Evolutionary conservation across 2,329 filamentous ascomycete species (phyloP).

Genomic region (Colletotrichum tabaci): DNA sequence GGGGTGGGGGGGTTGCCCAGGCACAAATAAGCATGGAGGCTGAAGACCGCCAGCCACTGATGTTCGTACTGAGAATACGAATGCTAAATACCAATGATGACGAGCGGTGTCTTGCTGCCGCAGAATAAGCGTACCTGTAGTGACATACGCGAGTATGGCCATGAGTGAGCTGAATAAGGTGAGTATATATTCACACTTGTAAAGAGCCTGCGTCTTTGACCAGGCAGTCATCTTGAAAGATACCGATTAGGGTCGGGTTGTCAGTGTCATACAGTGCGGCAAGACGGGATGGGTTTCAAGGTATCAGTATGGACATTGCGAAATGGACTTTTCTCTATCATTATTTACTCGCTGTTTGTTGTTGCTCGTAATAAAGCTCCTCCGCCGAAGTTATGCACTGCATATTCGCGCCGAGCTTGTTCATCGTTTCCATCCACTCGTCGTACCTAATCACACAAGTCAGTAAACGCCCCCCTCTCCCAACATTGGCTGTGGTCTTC

Average conservation of each 20-base stretch:
- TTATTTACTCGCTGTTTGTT: slow-evolving; percentile 43
- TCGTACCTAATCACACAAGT: slow-evolving; percentile 69
- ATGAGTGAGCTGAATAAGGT: neutral
- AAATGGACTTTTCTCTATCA: neutral
- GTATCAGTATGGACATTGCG: neutral
- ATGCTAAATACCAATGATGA: neutral
- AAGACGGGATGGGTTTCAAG: neutral
- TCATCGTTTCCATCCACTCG: slow-evolving; percentile 94
- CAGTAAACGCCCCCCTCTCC: neutral
- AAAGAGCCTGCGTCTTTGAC: neutral
- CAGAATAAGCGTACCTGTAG: neutral
- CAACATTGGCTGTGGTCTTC: accelerated
- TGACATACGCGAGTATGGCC: neutral
- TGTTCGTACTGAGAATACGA: slow-evolving; percentile 4
- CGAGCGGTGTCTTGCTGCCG: neutral
- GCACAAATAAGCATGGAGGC: neutral
- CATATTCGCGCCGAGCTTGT: slow-evolving; percentile 94
- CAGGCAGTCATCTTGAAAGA: neutral
- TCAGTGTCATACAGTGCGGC: neutral
- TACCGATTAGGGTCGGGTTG: neutral
- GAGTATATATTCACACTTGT: neutral
- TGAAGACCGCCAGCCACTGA: neutral
- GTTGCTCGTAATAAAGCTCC: slow-evolving; percentile 66
- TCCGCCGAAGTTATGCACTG: slow-evolving; percentile 90
- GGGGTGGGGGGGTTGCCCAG: neutral